phyloP scores from a whole-genome alignment of 495 filamentous ascomycete species.

The Clavariopsis aquatica region DNA sequence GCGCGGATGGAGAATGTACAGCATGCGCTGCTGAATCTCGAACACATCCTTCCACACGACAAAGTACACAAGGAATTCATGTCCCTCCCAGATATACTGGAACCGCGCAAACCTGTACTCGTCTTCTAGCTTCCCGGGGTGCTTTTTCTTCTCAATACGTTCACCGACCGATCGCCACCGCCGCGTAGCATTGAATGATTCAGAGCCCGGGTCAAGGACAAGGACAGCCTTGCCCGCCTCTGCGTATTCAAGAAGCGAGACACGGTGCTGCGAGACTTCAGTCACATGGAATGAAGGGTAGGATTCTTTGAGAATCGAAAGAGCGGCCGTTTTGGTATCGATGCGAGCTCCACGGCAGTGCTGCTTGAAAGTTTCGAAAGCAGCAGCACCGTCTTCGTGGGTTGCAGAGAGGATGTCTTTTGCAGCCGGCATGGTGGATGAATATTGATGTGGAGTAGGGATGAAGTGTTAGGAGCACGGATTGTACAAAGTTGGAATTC shows the following conservation, averaged over 20 bases:
- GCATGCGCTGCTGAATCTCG: neutral
- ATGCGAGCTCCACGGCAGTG: constrained; percentile 14
- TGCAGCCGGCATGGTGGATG: constrained; percentile 13
- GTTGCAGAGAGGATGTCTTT: constrained; percentile 8
- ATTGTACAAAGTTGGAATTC: too few species aligned
- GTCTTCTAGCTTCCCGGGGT: constrained; percentile 20
- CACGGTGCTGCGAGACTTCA: constrained; percentile 10
- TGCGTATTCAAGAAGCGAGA: constrained; percentile 40
- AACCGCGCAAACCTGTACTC: constrained; percentile 26
- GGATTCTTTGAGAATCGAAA: constrained; percentile 31
- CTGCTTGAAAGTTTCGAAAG: constrained; percentile 18
- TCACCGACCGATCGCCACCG: constrained; percentile 28
- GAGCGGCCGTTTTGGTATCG: constrained; percentile 14
- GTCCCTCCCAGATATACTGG: constrained; percentile 29
- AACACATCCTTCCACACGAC: constrained; percentile 14
- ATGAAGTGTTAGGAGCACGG: too few species aligned
- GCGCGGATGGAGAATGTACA: constrained; percentile 19
- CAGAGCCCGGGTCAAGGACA: constrained; percentile 11
- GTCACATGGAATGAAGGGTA: constrained; percentile 41
- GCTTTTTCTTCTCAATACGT: constrained; percentile 24
- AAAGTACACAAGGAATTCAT: constrained; percentile 34
- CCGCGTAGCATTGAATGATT: constrained; percentile 28
- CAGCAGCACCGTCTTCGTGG: constrained; percentile 1
- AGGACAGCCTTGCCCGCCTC: constrained; percentile 39
- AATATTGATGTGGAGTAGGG: too few species aligned